Conservation (phyloP, 2,329 filamentous ascomycete genomes). For the Bipolaris oryzae region DNA sequence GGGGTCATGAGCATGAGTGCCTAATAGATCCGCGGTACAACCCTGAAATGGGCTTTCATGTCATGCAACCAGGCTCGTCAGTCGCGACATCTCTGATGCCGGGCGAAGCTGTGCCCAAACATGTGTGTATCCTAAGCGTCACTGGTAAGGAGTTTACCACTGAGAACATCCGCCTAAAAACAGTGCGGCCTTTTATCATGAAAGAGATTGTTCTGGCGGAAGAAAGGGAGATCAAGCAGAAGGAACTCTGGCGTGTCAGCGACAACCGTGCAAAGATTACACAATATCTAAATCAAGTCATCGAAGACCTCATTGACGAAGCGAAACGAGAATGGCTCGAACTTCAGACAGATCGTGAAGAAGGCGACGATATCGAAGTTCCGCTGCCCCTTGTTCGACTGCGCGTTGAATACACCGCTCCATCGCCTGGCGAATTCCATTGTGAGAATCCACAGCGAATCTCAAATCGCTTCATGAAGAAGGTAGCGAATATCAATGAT, state of each 20-base stretch:
- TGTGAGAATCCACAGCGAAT: constrained; percentile 96
- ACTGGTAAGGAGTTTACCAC: constrained; percentile 81
- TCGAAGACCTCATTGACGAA: constrained; percentile 85
- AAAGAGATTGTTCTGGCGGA: constrained; percentile 78
- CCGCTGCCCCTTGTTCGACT: constrained; percentile 86
- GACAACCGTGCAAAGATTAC: constrained; percentile 86
- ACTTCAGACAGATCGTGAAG: constrained; percentile 63
- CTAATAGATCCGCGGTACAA: constrained; percentile 84
- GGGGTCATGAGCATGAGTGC: constrained; percentile 98
- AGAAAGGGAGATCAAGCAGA: constrained; percentile 76
- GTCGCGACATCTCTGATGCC: constrained; percentile 90
- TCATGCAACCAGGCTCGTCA: constrained; percentile 97
- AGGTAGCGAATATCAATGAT: constrained; percentile 91
- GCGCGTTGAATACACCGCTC: constrained; percentile 86
- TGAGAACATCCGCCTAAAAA: constrained; percentile 82
- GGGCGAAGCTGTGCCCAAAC: constrained; percentile 88
- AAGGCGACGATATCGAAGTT: constrained; percentile 63
- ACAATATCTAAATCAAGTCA: constrained; percentile 73
- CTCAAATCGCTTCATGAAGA: constrained; percentile 87
- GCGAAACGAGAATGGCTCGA: constrained; percentile 81
- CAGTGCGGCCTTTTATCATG: constrained; percentile 89
- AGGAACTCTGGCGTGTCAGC: constrained; percentile 76
- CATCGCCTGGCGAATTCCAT: constrained; percentile 84
- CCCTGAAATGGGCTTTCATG: constrained; percentile 86
- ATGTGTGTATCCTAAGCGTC: constrained; percentile 84